Conservation (phyloP, 2,329 filamentous ascomycete species). For the Aureobasidium lini region DNA sequence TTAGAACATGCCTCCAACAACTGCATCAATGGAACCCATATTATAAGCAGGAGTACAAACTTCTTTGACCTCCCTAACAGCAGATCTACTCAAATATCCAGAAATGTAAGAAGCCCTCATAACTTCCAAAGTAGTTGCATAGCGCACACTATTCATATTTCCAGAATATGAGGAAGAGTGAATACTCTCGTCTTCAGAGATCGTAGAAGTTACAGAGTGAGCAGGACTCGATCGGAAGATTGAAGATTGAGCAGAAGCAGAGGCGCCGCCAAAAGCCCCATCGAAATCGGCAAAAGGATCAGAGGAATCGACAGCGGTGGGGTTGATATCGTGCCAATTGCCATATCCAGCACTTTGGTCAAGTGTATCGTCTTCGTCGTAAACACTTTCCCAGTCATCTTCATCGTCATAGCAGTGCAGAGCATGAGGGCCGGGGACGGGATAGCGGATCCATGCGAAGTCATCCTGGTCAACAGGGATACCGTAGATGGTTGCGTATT, state of each 20-base stretch:
- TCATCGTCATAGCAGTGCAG: not conserved
- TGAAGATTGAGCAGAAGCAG: too few relatives aligned
- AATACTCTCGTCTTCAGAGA: not conserved
- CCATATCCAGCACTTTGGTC: not conserved
- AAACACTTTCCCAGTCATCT: not conserved
- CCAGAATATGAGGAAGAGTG: not conserved
- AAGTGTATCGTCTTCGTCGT: not conserved
- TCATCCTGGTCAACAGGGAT: not conserved
- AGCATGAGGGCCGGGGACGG: not conserved
- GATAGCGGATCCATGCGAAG: slow-evolving; percentile 2
- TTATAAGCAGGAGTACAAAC: not conserved
- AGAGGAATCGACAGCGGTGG: not conserved
- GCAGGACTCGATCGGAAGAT: not conserved
- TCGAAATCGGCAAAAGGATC: not conserved
- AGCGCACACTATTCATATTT: not conserved
- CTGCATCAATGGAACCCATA: too few relatives aligned
- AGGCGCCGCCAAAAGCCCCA: not conserved
- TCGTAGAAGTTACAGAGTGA: not conserved
- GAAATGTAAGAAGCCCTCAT: not conserved
- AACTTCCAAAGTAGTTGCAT: not conserved
- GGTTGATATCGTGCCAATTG: not conserved
- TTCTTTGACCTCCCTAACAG: not conserved
- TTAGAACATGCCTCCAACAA: too few relatives aligned
- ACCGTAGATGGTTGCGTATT: not conserved
- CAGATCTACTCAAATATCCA: not conserved